phyloP scores from a whole-genome alignment of 2,329 filamentous ascomycete genomes.

The Neofusicoccum sp. region DNA sequence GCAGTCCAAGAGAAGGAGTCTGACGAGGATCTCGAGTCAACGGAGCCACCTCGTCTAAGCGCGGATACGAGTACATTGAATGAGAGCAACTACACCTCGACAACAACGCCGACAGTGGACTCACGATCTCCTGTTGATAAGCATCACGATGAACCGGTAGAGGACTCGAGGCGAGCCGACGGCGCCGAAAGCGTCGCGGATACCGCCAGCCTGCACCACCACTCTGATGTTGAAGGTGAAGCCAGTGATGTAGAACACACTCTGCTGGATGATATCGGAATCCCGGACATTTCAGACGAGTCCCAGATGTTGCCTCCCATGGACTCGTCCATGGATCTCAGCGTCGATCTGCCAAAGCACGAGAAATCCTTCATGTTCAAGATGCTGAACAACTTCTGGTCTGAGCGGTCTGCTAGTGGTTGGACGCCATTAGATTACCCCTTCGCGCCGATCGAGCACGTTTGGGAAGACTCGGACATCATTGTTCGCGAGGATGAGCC shows the following conservation, averaged over 20 bases:
- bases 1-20: constrained; percentile 78
- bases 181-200: constrained; percentile 28
- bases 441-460: constrained; percentile 76
- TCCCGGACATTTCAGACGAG: constrained; percentile 61
- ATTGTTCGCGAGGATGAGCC: constrained; percentile 97
- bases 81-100: constrained; percentile 35
- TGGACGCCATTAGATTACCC: constrained; percentile 94
- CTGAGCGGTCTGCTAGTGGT: constrained; percentile 90
- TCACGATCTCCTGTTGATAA: constrained; percentile 37
- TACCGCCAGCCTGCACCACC: constrained; percentile 30
- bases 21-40: constrained; percentile 57
- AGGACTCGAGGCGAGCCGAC: constrained; percentile 4
- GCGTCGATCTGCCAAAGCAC: constrained; percentile 81
- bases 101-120: constrained; percentile 32
- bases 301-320: constrained; percentile 52
- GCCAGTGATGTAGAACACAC: constrained; percentile 70
- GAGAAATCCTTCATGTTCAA: constrained; percentile 93
- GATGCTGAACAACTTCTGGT: constrained; percentile 97
- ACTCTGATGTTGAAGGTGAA: constrained; percentile 54
- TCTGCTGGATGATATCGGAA: constrained; percentile 64
- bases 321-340: constrained; percentile 56
- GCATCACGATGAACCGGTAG: constrained; percentile 21
- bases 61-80: constrained; percentile 38
- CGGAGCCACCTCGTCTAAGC: constrained; percentile 33
- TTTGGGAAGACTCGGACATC: constrained; percentile 95